phyloP scores from a whole-genome alignment of 495 filamentous ascomycete genomes.

The Aspergillus nidulans region DNA sequence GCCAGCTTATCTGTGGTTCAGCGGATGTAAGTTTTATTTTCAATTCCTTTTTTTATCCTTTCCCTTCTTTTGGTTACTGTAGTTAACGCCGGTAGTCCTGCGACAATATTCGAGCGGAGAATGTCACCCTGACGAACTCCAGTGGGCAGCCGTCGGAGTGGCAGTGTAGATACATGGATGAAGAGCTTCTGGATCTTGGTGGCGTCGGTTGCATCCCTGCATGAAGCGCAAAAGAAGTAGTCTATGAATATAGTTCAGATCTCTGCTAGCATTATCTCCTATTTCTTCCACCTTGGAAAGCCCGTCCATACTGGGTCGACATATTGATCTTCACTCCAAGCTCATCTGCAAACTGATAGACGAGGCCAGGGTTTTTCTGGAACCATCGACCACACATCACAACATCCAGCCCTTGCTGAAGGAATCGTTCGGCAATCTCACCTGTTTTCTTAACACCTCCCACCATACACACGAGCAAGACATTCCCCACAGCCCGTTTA shows the following conservation, averaged over 20 bases:
- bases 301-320: slow-evolving; percentile 60
- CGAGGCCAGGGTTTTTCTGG: slow-evolving; percentile 58
- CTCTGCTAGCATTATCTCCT: too few species aligned
- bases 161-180: not conserved
- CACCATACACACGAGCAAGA: slow-evolving; percentile 43
- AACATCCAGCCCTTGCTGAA: slow-evolving; percentile 38
- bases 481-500: slow-evolving; percentile 43
- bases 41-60: too few species aligned
- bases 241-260: too few species aligned
- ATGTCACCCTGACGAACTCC: slow-evolving; percentile 8
- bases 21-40: slow-evolving; percentile 7
- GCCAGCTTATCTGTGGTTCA: slow-evolving; percentile 6
- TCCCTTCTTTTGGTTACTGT: not conserved
- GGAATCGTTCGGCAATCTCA: slow-evolving; percentile 39
- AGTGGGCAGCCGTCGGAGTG: slow-evolving; percentile 3
- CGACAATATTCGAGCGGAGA: slow-evolving; percentile 1
- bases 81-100: not conserved
- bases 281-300: slow-evolving; percentile 13
- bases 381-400: slow-evolving; percentile 37
- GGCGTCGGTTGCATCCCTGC: not conserved
- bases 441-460: slow-evolving; percentile 44
- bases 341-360: slow-evolving; percentile 63
- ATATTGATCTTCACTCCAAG: slow-evolving; percentile 53
- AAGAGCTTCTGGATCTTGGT: not conserved
- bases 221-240: too few species aligned